Base-by-base conservation (phyloP, 2,329 filamentous ascomycete species). In the Dendryphion nanum region DNA sequence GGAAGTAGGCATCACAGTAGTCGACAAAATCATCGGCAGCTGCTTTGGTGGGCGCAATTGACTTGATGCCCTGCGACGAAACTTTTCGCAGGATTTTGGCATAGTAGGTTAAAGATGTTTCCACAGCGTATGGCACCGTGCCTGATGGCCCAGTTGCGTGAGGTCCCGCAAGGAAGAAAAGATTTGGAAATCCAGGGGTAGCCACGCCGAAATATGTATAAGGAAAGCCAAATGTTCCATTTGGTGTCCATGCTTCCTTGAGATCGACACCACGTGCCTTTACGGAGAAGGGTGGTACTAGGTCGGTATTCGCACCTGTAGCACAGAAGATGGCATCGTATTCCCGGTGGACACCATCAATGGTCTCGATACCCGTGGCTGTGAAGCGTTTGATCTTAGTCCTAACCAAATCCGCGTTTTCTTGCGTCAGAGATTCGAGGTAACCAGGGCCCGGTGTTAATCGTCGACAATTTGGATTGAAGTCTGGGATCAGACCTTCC, bases 41-140 rank as follows among this genome's bases (percentile, higher is more conserved):
- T 19, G 69, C 66, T 32, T 72, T 71, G 0, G 73, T 76, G 0
- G 83, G 82, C 1, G 61, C 59, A 5, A 87, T 74, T 0, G 78
- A 73, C 51, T 75, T 77, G 63, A 88, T 84, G 2, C 82, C 81
- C 58, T 89, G 82, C 3, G 74, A 71, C 1, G 74, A 75, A 0
- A 80, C 71, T 51, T 89, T 89, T 32, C 84, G 79, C 0, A 89
- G 67, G 2, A 86, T 66, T 50, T 83, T 82, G 13, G 83, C 80
- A 39, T 79, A 75, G 58, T 83, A 85, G 0, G 79, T 76, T 1
- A 85, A 60, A 46, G 85, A 79, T 5, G 76, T 81, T 59, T 89
- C 85, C 17, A 83, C 73, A 41, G 73, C 76, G 51, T 85, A 79
- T 1, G 83, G 83, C 0, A 86, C 78, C 0, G 81, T 86, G 1